Evolutionary conservation across 2,329 filamentous ascomycete species (phyloP).

Genomic region (Cladophialophora bantiana): DNA sequence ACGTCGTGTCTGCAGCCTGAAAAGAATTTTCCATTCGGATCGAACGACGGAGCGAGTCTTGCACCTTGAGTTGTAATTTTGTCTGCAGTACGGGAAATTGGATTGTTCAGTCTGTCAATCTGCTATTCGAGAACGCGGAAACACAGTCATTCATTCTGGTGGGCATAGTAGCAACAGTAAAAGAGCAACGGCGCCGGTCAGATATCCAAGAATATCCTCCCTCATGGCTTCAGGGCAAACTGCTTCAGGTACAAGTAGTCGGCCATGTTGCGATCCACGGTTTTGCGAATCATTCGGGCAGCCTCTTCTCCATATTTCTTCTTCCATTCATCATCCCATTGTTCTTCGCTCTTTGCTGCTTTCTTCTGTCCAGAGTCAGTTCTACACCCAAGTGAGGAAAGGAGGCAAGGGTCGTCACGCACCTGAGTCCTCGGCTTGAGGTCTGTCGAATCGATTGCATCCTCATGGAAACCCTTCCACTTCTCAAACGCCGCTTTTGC

Average conservation of each 20-base stretch:
- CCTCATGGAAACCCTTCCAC: slow-evolving; percentile 96
- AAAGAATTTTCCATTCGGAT: neutral
- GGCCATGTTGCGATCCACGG: slow-evolving; percentile 65
- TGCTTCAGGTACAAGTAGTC: slow-evolving; percentile 72
- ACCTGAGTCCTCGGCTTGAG: slow-evolving; percentile 67
- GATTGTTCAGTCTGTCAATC: neutral
- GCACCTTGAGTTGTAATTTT: neutral
- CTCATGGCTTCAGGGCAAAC: slow-evolving; percentile 63
- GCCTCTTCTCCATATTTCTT: slow-evolving; percentile 67
- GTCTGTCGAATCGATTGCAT: slow-evolving; percentile 82
- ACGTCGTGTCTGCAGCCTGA: slow-evolving; percentile 1
- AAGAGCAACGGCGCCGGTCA: neutral
- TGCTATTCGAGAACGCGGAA: neutral
- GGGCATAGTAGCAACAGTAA: neutral
- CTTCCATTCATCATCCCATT: slow-evolving; percentile 66
- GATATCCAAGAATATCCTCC: neutral
- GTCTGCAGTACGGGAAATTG: neutral
- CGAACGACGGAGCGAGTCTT: neutral
- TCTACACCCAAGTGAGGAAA: slow-evolving; percentile 28
- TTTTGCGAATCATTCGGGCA: slow-evolving; percentile 64
- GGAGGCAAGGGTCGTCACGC: slow-evolving; percentile 38
- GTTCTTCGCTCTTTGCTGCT: slow-evolving; percentile 56
- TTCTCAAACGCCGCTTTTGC: slow-evolving; percentile 86
- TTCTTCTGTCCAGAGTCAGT: slow-evolving; percentile 41
- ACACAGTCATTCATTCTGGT: slow-evolving; percentile 3